A percentile compares a stretch with the other conserved stretches of the same genome.
Conservation (phyloP, 2,329 filamentous ascomycete genomes). For the Fusarium camptoceras region DNA sequence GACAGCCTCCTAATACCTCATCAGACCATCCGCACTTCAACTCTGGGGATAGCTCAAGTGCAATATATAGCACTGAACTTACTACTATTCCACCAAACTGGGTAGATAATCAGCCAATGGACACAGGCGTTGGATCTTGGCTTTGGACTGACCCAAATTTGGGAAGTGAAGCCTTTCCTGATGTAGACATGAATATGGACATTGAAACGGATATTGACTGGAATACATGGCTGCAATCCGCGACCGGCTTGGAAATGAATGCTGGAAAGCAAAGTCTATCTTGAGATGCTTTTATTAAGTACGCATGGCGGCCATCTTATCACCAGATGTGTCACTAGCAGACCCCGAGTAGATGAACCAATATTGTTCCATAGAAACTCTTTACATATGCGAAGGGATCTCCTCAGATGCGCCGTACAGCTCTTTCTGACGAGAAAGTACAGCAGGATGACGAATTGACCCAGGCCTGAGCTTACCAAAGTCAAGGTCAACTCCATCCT, state of each 20-base stretch:
- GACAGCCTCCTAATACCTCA: neutral
- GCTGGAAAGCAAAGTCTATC: neutral
- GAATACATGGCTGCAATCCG: constrained; percentile 53
- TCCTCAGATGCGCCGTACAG: constrained; percentile 23
- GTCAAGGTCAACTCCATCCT: constrained; percentile 37
- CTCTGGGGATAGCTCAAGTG: too few relatives aligned
- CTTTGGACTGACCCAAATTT: constrained; percentile 51
- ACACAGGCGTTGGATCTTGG: constrained; percentile 46
- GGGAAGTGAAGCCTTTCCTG: constrained; percentile 44
- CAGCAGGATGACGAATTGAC: constrained; percentile 39
- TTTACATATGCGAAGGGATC: neutral
- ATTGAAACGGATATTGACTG: constrained; percentile 51
- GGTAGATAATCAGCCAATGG: constrained; percentile 4
- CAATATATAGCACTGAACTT: neutral
- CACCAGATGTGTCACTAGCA: too few relatives aligned
- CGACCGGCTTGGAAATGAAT: constrained; percentile 47
- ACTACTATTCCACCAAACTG: constrained; percentile 8
- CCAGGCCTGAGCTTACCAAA: constrained; percentile 40
- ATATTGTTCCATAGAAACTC: too few relatives aligned
- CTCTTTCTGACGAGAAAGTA: constrained; percentile 40
- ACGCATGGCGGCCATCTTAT: too few relatives aligned
- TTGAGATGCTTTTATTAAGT: too few relatives aligned
- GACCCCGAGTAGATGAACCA: too few relatives aligned
- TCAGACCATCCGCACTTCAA: neutral
- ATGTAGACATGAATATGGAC: constrained; percentile 47